phyloP scores from a whole-genome alignment of 768 basidiomycete genomes.

The Rhodotorula babjevae region DNA sequence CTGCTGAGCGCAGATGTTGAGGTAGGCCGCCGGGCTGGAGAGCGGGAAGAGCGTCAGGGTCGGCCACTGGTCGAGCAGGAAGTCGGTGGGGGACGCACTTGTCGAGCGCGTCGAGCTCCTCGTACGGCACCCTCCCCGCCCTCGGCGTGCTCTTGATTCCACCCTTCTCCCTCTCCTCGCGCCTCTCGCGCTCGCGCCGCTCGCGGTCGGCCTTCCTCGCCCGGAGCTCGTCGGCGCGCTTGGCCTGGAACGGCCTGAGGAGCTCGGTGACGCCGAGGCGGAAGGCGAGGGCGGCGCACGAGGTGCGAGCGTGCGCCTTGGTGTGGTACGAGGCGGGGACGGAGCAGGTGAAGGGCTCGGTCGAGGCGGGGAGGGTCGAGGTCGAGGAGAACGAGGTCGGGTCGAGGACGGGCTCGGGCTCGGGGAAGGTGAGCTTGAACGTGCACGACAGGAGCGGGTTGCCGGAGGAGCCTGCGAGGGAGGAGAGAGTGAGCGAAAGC shows the following conservation, averaged over 20 bases:
- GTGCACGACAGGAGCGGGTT: neutral
- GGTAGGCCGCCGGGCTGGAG: conserved; percentile 8
- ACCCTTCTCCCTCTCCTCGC: neutral
- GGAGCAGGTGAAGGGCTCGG: neutral
- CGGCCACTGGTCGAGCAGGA: too few species aligned
- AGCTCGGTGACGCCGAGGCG: neutral
- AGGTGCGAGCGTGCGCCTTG: neutral
- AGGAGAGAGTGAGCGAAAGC: too few species aligned
- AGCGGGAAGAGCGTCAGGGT: too few species aligned
- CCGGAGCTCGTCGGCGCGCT: neutral
- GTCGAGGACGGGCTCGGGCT: neutral
- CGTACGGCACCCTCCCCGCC: conserved; percentile 4
- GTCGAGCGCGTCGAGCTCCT: conserved; percentile 4
- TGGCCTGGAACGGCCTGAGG: neutral
- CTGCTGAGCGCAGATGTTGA: conserved; percentile 13
- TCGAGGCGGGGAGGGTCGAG: neutral
- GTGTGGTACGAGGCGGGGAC: neutral
- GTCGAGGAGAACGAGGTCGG: too few species aligned
- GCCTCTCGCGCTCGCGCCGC: neutral
- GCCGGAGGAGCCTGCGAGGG: neutral
- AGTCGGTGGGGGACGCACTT: neutral
- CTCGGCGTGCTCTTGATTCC: neutral
- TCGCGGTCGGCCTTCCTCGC: neutral
- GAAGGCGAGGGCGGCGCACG: neutral
- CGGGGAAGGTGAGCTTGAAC: conserved; percentile 2